Evolutionary conservation across 2,329 filamentous ascomycete genomes (phyloP).

Genomic region (Aureobasidium mangrovei): DNA sequence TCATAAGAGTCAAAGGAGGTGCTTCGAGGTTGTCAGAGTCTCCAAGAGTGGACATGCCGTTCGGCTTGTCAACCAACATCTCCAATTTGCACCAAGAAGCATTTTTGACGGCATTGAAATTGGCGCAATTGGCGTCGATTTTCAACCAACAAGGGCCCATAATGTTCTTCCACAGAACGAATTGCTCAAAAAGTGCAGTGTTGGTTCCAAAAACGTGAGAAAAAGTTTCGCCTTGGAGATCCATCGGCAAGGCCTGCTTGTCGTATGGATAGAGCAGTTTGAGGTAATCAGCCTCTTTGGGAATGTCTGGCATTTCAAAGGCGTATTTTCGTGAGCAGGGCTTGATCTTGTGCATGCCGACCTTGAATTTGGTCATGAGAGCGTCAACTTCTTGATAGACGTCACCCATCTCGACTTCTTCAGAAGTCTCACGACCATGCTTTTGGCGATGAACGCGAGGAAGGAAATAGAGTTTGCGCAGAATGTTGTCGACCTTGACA

Average conservation of each 20-base stretch:
- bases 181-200: conserved; percentile 92
- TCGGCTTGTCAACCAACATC: conserved; percentile 69
- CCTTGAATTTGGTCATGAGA: conserved; percentile 78
- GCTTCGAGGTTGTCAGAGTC: conserved; percentile 75
- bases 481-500: conserved; percentile 88
- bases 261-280: conserved; percentile 95
- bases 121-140: conserved; percentile 61
- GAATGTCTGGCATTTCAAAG: conserved; percentile 81
- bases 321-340: conserved; percentile 83
- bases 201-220: conserved; percentile 91
- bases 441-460: conserved; percentile 58
- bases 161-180: conserved; percentile 96
- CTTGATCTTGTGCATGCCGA: conserved; percentile 91
- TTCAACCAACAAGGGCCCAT: conserved; percentile 98
- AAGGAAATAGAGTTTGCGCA: conserved; percentile 87
- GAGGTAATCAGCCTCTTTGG: conserved; percentile 81
- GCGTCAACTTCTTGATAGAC: conserved; percentile 84
- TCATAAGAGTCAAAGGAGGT: conserved; percentile 93
- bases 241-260: conserved; percentile 64
- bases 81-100: conserved; percentile 97
- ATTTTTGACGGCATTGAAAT: conserved; percentile 79
- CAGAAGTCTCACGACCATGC: conserved; percentile 58
- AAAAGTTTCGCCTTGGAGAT: conserved; percentile 74
- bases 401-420: conserved; percentile 77
- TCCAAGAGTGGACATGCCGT: conserved; percentile 60